phyloP scores from a whole-genome alignment of 2,329 filamentous ascomycete species.

The Exophiala bonariae region DNA sequence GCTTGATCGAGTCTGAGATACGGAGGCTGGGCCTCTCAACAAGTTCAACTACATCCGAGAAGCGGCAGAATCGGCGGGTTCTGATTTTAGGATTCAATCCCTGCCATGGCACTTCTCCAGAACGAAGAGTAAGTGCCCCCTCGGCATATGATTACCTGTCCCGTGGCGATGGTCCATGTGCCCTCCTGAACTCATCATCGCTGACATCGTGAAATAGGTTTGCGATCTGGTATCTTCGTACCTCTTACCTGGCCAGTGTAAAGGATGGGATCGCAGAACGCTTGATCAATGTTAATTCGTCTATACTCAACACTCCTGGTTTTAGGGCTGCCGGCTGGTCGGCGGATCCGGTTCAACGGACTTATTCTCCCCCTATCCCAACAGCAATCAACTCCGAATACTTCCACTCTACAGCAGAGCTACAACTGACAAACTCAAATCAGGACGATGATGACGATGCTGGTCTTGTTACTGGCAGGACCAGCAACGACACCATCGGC shows the following conservation, averaged over 20 bases:
- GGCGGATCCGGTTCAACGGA: conserved; percentile 57
- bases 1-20: too few relatives aligned
- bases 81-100: too few relatives aligned
- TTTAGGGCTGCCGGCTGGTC: conserved; percentile 66
- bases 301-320: conserved; percentile 63
- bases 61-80: too few relatives aligned
- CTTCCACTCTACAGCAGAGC: conserved; percentile 52
- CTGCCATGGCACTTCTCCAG: conserved; percentile 49
- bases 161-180: background rate
- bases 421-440: conserved; percentile 37
- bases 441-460: conserved; percentile 62
- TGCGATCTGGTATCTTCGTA: conserved; percentile 65
- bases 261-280: conserved; percentile 67
- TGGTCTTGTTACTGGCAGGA: conserved; percentile 62
- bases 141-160: background rate
- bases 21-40: too few relatives aligned
- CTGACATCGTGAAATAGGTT: conserved; percentile 46
- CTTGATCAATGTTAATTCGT: conserved; percentile 64
- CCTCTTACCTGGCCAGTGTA: conserved; percentile 62
- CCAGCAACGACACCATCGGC: conserved; percentile 57
- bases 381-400: conserved; percentile 64
- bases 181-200: background rate
- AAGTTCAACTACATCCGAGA: too few relatives aligned
- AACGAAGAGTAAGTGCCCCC: conserved; percentile 49
- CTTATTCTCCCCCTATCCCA: conserved; percentile 67